Base-by-base conservation (phyloP, 768 basidiomycete genomes). In the Kwoniella heveanensis region DNA sequence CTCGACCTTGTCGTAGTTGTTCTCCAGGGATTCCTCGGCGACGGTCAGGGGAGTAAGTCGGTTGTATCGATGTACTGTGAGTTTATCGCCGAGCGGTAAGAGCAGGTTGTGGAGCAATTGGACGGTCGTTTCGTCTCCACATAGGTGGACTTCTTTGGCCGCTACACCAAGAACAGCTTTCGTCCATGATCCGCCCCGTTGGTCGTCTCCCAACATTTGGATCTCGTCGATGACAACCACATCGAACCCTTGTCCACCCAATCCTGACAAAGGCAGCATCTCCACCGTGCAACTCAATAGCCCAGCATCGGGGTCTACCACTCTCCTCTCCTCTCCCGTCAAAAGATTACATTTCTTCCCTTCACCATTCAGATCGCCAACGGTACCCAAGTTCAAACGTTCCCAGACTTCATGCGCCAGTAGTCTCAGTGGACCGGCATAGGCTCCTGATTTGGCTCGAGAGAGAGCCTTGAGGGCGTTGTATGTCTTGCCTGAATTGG, bases 171-270 rank as follows among this genome's bases (percentile, higher is more conserved):
- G 79, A 1, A 99, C 84, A 0, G 92, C 93, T 13, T 77, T 73
- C 9, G 90, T 89, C 95, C 96, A 99, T 0, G 86, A 86, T 25
- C 81, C 82, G 0, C 96, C 95, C 17, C 96, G 87, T 2, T 86
- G 82, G 0, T 83, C 79, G 77, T 97, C 92, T 0, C 85, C 85
- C 19, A 98, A 86, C 89, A 98, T 90, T 82, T 98, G 96, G 52
- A 99, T 97, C 82, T 98, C 95, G 78, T 97, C 96, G 49, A 99
- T 83, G 50, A 99, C 93, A 0, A 88, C 93, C 24, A 98, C 92
- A 55, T 95, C 91, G 51, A 79, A 70, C 21, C 64, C 63, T 19
- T 52, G 66, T 1, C 67, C 65, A 6, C 53, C 46, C 0, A 49
- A 1, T 19, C 57, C 52, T 1, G 37, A 39, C 10, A 82, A 67